A percentile compares a stretch with the other conserved stretches of the same genome.
These are phyloP conservation scores for Brettanomyces naardenensis DNA, from an alignment of 805 yeast genomes.

Conservation along the genomic window DNA sequence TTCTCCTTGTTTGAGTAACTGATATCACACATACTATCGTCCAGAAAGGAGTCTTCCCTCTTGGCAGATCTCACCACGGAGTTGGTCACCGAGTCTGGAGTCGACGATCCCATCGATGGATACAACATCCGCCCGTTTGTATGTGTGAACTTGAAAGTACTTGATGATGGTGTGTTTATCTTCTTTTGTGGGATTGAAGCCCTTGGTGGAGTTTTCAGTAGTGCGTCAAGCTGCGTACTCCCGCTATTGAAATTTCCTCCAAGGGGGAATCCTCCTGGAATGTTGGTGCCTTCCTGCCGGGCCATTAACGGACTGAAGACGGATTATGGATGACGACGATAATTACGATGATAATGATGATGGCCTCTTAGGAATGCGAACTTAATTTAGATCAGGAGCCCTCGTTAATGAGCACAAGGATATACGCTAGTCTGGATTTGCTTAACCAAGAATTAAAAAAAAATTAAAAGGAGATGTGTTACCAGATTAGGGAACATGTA, in stretches of 20 bases:
- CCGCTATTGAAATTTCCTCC: neutral
- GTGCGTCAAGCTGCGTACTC: neutral
- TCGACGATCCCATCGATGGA: constrained; percentile 16
- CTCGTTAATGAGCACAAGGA: no score
- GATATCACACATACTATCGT: constrained; percentile 15
- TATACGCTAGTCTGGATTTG: no score
- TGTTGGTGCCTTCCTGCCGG: constrained; percentile 6
- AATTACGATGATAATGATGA: no score
- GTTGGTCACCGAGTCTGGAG: constrained; percentile 1
- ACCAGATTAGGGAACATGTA: no score
- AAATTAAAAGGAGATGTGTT: no score
- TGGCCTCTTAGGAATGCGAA: no score
- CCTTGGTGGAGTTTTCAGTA: constrained; percentile 1
- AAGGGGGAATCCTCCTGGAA: constrained; percentile 18
- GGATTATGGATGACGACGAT: no score
- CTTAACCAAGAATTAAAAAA: no score
- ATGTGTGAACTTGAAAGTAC: constrained; percentile 24
- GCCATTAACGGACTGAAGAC: neutral
- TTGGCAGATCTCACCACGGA: neutral
- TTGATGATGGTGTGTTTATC: constrained; percentile 16
- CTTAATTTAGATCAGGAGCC: no score
- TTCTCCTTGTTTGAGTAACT: constrained; percentile 25
- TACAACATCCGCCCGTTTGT: constrained; percentile 21
- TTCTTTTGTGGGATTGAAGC: neutral
- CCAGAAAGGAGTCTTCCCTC: constrained; percentile 3